Conservation (phyloP, 2,329 filamentous ascomycete genomes). For the Xylariales sp. region DNA sequence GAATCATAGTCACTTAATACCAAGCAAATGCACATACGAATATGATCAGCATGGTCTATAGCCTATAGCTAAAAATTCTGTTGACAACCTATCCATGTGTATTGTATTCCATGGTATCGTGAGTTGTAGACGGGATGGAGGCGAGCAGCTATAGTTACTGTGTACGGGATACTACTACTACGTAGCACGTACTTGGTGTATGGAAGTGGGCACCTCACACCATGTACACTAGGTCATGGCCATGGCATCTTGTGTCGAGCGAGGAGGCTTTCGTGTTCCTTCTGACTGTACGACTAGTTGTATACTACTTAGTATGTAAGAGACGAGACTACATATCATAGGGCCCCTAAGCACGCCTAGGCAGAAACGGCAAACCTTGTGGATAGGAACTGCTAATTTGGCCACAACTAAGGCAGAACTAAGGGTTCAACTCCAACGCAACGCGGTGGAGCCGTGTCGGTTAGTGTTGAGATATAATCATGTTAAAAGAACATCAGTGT, state of each 20-base stretch:
- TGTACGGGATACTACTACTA: too few species aligned
- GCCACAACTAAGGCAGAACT: slow-evolving; percentile 8
- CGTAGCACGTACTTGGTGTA: too few species aligned
- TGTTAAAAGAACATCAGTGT: slow-evolving; percentile 26
- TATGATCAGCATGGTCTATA: slow-evolving; percentile 12
- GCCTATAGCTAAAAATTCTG: background rate
- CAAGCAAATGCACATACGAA: slow-evolving; percentile 9
- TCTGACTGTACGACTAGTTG: background rate
- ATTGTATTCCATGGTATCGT: too few species aligned
- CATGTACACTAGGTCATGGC: too few species aligned
- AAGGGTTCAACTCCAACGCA: slow-evolving; percentile 24
- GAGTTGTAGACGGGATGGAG: too few species aligned
- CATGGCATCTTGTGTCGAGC: slow-evolving; percentile 9
- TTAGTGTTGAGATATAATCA: slow-evolving; percentile 22
- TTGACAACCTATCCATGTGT: background rate
- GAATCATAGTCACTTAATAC: slow-evolving; percentile 21
- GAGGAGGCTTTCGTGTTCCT: background rate
- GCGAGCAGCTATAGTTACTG: too few species aligned
- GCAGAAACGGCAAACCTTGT: background rate
- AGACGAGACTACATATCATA: background rate
- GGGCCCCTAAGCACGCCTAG: background rate
- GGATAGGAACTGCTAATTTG: slow-evolving; percentile 32
- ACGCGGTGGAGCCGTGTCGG: slow-evolving; percentile 21
- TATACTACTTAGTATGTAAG: background rate
- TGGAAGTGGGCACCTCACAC: too few species aligned